Conservation (phyloP, 2,329 filamentous ascomycete species). For the Geosmithia putterillii region DNA sequence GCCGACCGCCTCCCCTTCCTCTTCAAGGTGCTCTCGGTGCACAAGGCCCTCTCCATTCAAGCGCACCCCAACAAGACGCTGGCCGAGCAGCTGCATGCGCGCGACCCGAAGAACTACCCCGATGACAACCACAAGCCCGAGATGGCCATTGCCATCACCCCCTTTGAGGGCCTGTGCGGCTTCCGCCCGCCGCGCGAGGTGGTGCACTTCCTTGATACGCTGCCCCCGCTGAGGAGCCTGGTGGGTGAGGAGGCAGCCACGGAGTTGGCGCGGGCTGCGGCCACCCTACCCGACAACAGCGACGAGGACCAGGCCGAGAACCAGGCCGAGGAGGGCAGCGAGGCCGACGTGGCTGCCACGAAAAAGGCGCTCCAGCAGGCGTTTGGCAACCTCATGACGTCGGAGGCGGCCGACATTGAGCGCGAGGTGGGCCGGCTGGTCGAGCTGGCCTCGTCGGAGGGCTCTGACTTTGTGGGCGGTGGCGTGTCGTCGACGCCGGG, state of each 20-base stretch:
- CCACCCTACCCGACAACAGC: conserved; percentile 20
- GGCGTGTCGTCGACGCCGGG: conserved; percentile 58
- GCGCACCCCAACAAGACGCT: conserved; percentile 90
- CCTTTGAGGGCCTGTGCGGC: conserved; percentile 91
- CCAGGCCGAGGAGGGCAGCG: conserved; percentile 23
- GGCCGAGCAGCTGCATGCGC: conserved; percentile 75
- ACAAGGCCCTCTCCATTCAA: conserved; percentile 93
- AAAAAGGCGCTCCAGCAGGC: conserved; percentile 65
- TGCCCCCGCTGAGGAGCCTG: conserved; percentile 47
- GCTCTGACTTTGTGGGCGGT: conserved; percentile 60
- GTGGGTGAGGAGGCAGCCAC: conserved; percentile 53
- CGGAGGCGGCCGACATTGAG: conserved; percentile 44
- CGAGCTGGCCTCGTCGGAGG: conserved; percentile 54
- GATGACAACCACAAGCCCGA: conserved; percentile 99
- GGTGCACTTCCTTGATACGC: conserved; percentile 59
- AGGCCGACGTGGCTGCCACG: conserved; percentile 41
- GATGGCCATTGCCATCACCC: conserved; percentile 96
- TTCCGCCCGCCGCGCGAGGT: conserved; percentile 86
- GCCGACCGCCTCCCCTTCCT: conserved; percentile 81
- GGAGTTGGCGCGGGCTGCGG: conserved; percentile 38
- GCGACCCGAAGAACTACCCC: conserved; percentile 87
- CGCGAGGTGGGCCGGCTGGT: conserved; percentile 56
- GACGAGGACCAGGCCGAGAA: conserved; percentile 20
- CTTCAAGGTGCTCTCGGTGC: conserved; percentile 94
- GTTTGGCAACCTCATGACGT: conserved; percentile 74